Evolutionary conservation across 2,329 filamentous ascomycete genomes (phyloP), one percentile per base, ranked within the genome.

Genomic region (Boeremia lycopersici): DNA sequence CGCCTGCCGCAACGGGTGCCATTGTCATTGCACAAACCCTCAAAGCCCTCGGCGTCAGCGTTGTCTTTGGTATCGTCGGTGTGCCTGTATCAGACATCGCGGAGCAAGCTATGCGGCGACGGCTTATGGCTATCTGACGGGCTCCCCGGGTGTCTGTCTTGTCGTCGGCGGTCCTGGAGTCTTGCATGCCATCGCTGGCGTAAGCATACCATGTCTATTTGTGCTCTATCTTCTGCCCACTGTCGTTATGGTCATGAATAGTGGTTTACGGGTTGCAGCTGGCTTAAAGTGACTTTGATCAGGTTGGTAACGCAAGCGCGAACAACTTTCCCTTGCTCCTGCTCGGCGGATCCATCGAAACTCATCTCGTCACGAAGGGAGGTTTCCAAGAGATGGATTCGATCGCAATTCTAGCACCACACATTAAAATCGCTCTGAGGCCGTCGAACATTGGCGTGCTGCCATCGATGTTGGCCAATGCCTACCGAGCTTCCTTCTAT

Each of bases 131-230:
- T 86, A 84, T 60, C 74, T 85, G 61, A 84, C 81, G 3, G 82
- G 82, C 17, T 77, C 68, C 49, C 82, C 82, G 4, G 84, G 82
- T 3, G 80, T 85, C 9, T 85, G 82, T 64, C 74, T 85, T 34
- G 79, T 84, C n/a, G 83, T 86, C 2, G 83, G 83, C 46, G 83
- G 83, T 8, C 83, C 83, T 7, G 83, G 83, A 19, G 81, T 86
- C 12, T 70, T 85, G 19, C 83, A 85, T 74, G 81, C 81, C 10
- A 78, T 85, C 71, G 81, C 84, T 56, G 83, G 83, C 39, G 80
- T 82, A 76, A 23, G 48, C 31, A 12, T 28, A 28, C 34, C 44
- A 23, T 6, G 2, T 11, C 17, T 15, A 36, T 36, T 36, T 36
- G 17, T 23, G 19, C 19, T 23, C 19, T 23, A 23, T 23, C 19